These are phyloP conservation scores for Pichia paraexigua DNA, from an alignment of 805 yeast species.

Conservation along the genomic window DNA sequence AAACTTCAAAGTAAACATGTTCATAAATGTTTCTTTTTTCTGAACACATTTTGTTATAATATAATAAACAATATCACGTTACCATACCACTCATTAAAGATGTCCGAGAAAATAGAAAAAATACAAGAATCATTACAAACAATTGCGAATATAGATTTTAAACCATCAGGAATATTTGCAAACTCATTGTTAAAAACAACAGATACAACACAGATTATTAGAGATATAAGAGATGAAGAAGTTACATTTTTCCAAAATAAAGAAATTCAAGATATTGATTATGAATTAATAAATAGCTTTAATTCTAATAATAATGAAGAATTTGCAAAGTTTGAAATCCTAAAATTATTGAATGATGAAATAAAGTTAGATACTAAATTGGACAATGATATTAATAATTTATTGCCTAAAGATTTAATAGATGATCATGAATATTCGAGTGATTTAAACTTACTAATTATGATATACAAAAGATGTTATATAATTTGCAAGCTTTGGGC, in stretches of 20 bases:
- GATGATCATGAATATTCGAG: neutral
- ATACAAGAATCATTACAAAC: neutral
- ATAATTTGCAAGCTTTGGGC: slow-evolving; percentile 6
- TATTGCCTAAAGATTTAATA: neutral
- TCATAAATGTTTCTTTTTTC: too few relatives aligned
- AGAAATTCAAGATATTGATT: slow-evolving; percentile 9
- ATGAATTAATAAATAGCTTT: slow-evolving; percentile 7
- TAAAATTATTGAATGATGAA: slow-evolving; percentile 1
- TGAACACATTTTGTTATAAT: too few relatives aligned
- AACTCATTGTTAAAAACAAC: slow-evolving; percentile 11
- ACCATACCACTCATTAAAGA: neutral
- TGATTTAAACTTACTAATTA: neutral
- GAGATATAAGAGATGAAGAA: slow-evolving; percentile 14
- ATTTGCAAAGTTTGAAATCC: slow-evolving; percentile 3
- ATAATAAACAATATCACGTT: too few relatives aligned
- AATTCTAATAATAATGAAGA: neutral
- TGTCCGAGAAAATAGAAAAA: neutral
- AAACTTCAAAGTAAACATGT: neutral
- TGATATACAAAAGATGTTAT: slow-evolving; percentile 1
- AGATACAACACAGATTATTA: slow-evolving; percentile 11
- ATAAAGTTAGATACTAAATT: neutral
- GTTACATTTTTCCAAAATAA: slow-evolving; percentile 8
- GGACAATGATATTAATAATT: neutral
- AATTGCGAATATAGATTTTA: neutral
- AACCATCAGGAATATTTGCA: slow-evolving; percentile 9